These are phyloP conservation scores for Poa pratensis DNA, from an alignment of 176 grass and related monocot genomes.

Conservation along the genomic window DNA sequence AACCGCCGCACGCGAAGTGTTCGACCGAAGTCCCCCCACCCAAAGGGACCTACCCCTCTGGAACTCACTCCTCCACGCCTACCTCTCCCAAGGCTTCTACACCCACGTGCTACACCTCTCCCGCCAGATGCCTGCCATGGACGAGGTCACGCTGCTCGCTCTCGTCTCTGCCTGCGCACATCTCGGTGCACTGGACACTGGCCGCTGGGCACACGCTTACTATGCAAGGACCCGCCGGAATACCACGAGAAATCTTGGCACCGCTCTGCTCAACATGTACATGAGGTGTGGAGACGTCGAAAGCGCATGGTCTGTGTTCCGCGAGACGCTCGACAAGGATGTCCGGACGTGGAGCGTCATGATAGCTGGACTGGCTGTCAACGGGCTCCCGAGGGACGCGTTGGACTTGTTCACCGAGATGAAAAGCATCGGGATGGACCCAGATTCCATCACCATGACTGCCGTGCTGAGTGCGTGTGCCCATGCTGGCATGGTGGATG, in stretches of 20 bases:
- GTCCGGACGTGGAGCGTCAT: slow-evolving; percentile 49
- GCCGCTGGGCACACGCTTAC: slow-evolving; percentile 47
- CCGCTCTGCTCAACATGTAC: slow-evolving; percentile 60
- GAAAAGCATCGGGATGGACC: slow-evolving; percentile 17
- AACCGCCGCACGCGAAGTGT: slow-evolving; percentile 33
- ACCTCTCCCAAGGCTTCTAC: slow-evolving; percentile 29
- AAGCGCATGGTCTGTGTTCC: slow-evolving; percentile 40
- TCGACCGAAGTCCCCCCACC: slow-evolving; percentile 35
- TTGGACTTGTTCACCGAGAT: slow-evolving; percentile 42
- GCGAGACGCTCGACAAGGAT: slow-evolving; percentile 32
- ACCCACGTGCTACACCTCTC: slow-evolving; percentile 36
- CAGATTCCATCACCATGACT: slow-evolving; percentile 51
- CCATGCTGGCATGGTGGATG: slow-evolving; percentile 51
- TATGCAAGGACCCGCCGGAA: slow-evolving; percentile 11
- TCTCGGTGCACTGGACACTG: slow-evolving; percentile 43
- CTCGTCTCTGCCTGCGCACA: slow-evolving; percentile 48
- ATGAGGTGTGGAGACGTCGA: slow-evolving; percentile 49
- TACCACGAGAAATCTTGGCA: slow-evolving; percentile 39
- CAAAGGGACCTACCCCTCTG: slow-evolving; percentile 47
- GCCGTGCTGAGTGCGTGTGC: slow-evolving; percentile 48
- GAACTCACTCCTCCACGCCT: slow-evolving; percentile 53
- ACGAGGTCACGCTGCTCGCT: slow-evolving; percentile 51
- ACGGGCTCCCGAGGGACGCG: slow-evolving; percentile 37
- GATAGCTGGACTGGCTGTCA: slow-evolving; percentile 43
- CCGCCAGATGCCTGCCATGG: slow-evolving; percentile 24